A percentile compares a stretch with the other conserved stretches of the same genome.
These are phyloP conservation scores for Ambrosiella cleistominuta DNA, from an alignment of 2,329 filamentous ascomycete genomes.

Conservation along the genomic window DNA sequence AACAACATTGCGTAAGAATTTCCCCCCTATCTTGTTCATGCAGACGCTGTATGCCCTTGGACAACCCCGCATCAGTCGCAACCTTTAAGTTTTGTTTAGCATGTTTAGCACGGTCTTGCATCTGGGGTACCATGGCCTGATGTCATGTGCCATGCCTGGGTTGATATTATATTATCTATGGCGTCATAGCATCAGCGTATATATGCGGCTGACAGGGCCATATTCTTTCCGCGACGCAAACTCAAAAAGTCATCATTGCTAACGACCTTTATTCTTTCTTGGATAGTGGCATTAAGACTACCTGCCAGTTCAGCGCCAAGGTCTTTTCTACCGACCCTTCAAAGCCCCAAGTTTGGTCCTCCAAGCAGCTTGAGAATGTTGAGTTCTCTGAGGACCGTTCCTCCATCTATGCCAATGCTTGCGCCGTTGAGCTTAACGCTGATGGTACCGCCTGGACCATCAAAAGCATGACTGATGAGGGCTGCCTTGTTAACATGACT, in stretches of 20 bases:
- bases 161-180: background rate
- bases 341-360: conserved; percentile 66
- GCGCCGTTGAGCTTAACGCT: conserved; percentile 69
- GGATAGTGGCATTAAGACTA: conserved; percentile 67
- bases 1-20: conserved; percentile 79
- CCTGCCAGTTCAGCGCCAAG: conserved; percentile 87
- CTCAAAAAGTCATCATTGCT: background rate
- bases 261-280: background rate
- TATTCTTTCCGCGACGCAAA: background rate
- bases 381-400: conserved; percentile 72
- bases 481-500: conserved; percentile 70
- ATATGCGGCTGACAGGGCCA: background rate
- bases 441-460: conserved; percentile 71
- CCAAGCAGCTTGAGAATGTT: conserved; percentile 59
- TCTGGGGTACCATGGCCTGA: background rate
- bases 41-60: background rate
- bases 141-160: background rate
- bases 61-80: background rate
- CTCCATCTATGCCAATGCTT: conserved; percentile 71
- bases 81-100: background rate
- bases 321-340: conserved; percentile 61
- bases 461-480: conserved; percentile 73
- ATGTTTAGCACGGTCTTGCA: background rate
- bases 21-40: background rate
- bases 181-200: background rate